Evolutionary conservation across 805 yeast species (phyloP), one percentile per base, ranked within the genome.

Genomic region (Candida taoyuanica): DNA sequence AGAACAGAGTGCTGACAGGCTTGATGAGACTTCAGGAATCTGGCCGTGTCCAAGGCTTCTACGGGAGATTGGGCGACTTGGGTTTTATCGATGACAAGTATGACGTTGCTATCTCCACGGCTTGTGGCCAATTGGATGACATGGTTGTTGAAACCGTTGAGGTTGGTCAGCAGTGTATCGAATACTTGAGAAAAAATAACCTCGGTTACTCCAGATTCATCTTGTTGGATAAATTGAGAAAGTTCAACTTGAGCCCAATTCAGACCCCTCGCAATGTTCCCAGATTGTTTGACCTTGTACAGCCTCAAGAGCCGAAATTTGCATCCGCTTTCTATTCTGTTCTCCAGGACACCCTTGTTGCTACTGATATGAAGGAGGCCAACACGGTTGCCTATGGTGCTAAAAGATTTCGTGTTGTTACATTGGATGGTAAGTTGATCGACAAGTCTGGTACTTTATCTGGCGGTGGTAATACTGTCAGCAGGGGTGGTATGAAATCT

Each of bases 381-480:
- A 83, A 86, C 46, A 64, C 71, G 29, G 93, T 91, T 21, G 98
- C 98, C 0, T 91, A 82, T 64, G 93, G 95, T 1, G 67, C 70
- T 14, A 77, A 69, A 49, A 68, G 98, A 51, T 85, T 76, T 71
- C 74, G 95, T 50, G 98, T 91, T 17, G 98, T 94, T 0, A 88
- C 98, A 0, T 59, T 88, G 7, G 95, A 85, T 58, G 99, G 99
- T 17, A 83, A 87, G 50, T 66, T 93, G 17, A 91, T 93, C 40
- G 97, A 89, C 52, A 78, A 81, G 13, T 84, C 95, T 2, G 99
- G 99, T 60, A 85, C 97, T 1, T 80, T 94, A 81, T 78, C 95
- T 33, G 99, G 99, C 52, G 99, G 99, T 63, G 98, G 98, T 37
- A 73, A 70, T 38, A 67, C 73, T 28, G 73, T 71, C 7, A 70